These are phyloP conservation scores for Lachnum nothofagi DNA, from an alignment of 2,329 filamentous ascomycete genomes.

Conservation along the genomic window DNA sequence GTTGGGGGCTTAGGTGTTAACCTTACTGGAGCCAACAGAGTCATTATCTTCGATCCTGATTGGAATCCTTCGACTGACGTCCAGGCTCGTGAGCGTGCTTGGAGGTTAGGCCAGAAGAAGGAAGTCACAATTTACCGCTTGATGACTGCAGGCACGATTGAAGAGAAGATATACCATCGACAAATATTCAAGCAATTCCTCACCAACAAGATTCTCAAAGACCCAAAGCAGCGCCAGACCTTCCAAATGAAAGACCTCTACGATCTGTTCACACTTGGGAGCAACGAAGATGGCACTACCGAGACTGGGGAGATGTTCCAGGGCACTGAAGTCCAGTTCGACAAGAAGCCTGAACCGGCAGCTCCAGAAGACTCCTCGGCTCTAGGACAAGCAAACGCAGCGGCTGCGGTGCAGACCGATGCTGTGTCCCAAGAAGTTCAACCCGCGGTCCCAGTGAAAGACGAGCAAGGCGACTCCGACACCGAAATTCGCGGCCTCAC, in stretches of 20 bases:
- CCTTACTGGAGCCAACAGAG: conserved; percentile 86
- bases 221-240: conserved; percentile 86
- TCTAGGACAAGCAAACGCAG: conserved; percentile 7
- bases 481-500: conserved; percentile 48
- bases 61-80: conserved; percentile 98
- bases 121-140: conserved; percentile 94
- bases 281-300: conserved; percentile 62
- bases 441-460: background rate
- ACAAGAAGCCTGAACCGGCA: conserved; percentile 34
- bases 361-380: conserved; percentile 17
- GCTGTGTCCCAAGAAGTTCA: conserved; percentile 14
- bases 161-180: conserved; percentile 98
- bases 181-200: conserved; percentile 99
- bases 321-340: conserved; percentile 72
- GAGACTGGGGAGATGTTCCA: conserved; percentile 84
- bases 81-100: conserved; percentile 90
- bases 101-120: conserved; percentile 89
- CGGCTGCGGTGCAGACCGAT: conserved; percentile 14
- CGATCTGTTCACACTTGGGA: conserved; percentile 79
- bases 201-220: conserved; percentile 90
- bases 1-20: conserved; percentile 93
- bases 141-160: conserved; percentile 97
- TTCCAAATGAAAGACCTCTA: conserved; percentile 88
- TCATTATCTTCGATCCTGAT: conserved; percentile 97
- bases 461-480: conserved; percentile 31